A percentile compares a stretch with the other conserved stretches of the same genome.
phyloP scores from a whole-genome alignment of 2,329 filamentous ascomycete species.

The Xylaria multiplex region DNA sequence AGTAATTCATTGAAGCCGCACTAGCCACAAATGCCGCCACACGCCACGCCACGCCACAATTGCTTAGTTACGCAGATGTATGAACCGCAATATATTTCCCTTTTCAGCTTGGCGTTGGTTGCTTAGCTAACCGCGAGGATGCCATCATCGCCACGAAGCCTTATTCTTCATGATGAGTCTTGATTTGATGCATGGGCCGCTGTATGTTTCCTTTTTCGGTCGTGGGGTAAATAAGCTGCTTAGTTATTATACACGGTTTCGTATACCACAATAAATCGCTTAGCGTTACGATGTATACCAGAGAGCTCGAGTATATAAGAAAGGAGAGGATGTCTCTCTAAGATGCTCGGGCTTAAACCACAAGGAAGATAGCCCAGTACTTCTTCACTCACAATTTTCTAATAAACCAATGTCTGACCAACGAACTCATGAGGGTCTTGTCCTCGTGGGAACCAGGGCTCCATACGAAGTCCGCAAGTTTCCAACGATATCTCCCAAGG shows the following conservation, averaged over 20 bases:
- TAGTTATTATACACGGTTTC: slow-evolving; percentile 15
- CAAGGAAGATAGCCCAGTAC: slow-evolving; percentile 2
- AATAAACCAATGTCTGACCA: slow-evolving; percentile 29
- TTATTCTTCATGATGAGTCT: neutral
- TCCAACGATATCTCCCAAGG: slow-evolving; percentile 47
- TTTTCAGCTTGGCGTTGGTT: slow-evolving; percentile 16
- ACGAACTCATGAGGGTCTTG: slow-evolving; percentile 44
- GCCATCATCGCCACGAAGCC: neutral
- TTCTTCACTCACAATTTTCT: neutral
- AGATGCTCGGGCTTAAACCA: slow-evolving; percentile 12
- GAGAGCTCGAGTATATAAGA: slow-evolving; percentile 22
- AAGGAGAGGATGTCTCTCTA: slow-evolving; percentile 19
- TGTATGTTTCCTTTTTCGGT: slow-evolving; percentile 30
- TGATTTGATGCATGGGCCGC: slow-evolving; percentile 17
- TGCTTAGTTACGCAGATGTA: neutral
- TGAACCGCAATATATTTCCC: slow-evolving; percentile 24
- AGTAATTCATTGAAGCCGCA: neutral
- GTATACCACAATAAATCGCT: neutral
- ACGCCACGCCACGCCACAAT: too few species aligned
- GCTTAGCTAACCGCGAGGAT: slow-evolving; percentile 12
- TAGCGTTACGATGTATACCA: neutral
- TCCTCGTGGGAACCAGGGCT: slow-evolving; percentile 42
- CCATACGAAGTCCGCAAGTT: slow-evolving; percentile 44
- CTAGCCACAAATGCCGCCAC: neutral
- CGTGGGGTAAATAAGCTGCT: slow-evolving; percentile 1